Evolutionary conservation across 1,284 basidiomycete species (phyloP), one percentile per base, ranked within the genome.

Genomic region (Ceratobasidium theobromae): DNA sequence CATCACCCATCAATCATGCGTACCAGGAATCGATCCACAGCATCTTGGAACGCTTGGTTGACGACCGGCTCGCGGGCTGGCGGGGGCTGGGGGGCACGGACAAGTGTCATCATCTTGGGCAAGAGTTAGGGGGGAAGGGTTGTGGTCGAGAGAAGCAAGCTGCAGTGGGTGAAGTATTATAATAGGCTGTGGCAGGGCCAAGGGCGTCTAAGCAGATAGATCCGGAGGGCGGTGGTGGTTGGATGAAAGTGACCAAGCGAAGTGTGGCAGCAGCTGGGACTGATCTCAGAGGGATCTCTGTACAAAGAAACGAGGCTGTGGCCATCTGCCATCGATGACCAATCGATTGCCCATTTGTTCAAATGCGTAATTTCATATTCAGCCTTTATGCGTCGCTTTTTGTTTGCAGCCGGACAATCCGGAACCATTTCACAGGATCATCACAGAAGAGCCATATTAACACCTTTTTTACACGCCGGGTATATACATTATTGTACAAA

Each of bases 21-120:
- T 41, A 45, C 60, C 66, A 90, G 76, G 65, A 91, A 75, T 48
- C 79, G 77, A 3, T 82, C 77, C 9, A 90, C 80, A 68, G 80
- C 81, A 28, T 84, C 76, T 57, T 84, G 81, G 70, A 85, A 84
- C 16, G 82, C 75, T 18, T 78, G 74, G 67, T 88, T 85, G 48
- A 80, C 78, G 66, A 81, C 86, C 8, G 43, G 43, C 70, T 73
- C 76, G 45, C 41, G 49, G 9, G 43, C 18, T 46, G 60, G 57
- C 28, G 64, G 27, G 23, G 28, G 46, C 52, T 58, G 45, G 49
- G 67, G 46, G 54, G 60, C 60, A 40, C 60, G 60, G 48, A 64
- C 60, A 30, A 64, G 27, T 33, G 60, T 64, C 60, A 64, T 64
- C 60, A 64, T 64, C 48, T 64, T 64, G 60, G 48, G 60, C 60